Base-by-base conservation (phyloP, 352 stramenopile genomes). In the Phytophthora crassamura region DNA sequence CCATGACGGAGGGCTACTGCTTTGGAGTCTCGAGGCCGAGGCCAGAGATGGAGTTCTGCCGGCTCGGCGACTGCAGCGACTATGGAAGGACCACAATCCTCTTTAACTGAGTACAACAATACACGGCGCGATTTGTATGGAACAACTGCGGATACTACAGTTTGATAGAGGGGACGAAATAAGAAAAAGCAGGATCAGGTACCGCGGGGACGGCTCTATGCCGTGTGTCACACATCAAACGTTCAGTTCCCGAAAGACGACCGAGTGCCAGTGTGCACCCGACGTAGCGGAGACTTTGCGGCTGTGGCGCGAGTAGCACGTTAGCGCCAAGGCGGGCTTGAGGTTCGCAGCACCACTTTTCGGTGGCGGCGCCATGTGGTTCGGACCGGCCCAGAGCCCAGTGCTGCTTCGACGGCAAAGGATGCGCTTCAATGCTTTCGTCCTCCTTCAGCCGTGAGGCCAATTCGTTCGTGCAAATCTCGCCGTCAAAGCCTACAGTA, bases 401-500 rank as follows among this genome's bases (percentile, higher is more conserved):
- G 15, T 48, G 49, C 45, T 63, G 47, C 38, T 64, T 56, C 50
- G 41, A 3, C 22, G 22, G 22, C 22, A 25, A 25, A 25, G 22
- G 34, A 41, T 47, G 30, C 42, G 16, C 55, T 64, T 56, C 42
- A 60, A 25, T 25, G n/a, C 41, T 36, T 11, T 38, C 20, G n/a
- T n/a, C n/a, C n/a, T n/a, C n/a, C n/a, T n/a, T n/a, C 35, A 18
- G 45, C 18, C 48, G 20, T 36, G 22, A 11, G 5, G 49, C 16
- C 41, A 62, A 50, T 56, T 68, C 52, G 20, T 68, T 63, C 52
- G 59, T 68, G 59, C 59, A 70, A 66, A 70, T 64, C 47, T 35
- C 62, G 30, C 16, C 25, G 25, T 67, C 34, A 55, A 10, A 10
- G 30, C 22, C 22, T n/a, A n/a, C n/a, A n/a, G 20, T 42, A 25